Percentiles rank a stretch among this genome's conserved stretches.
Evolutionary conservation across 129 eudicot genomes (phyloP).

Genomic region (Flaveria brownii): DNA sequence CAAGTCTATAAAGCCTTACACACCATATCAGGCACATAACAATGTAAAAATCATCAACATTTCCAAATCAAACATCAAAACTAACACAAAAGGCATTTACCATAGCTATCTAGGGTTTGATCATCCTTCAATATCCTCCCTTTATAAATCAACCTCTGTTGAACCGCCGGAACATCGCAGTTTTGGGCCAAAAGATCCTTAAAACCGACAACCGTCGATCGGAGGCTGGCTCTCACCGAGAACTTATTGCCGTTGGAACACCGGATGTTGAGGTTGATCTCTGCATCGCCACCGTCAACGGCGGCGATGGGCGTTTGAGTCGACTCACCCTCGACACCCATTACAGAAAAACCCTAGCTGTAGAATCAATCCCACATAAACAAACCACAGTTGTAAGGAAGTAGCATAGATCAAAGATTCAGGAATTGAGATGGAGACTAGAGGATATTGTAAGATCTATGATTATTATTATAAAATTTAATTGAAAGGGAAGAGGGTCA

Average conservation of each 20-base stretch:
- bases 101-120: conserved; percentile 86
- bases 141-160: conserved; percentile 84
- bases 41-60: neutral
- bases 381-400: conserved; percentile 24
- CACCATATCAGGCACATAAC: neutral
- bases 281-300: conserved; percentile 39
- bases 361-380: conserved; percentile 9
- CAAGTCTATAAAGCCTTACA: neutral
- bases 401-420: neutral
- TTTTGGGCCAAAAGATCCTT: conserved; percentile 61
- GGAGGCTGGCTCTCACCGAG: conserved; percentile 54
- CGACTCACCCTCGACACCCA: conserved; percentile 70
- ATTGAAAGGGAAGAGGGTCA: conserved; percentile 23
- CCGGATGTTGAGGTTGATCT: conserved; percentile 59
- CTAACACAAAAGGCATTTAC: conserved; percentile 28
- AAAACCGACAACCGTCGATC: conserved; percentile 55
- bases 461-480: neutral
- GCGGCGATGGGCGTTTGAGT: conserved; percentile 44
- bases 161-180: conserved; percentile 77
- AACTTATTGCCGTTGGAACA: conserved; percentile 85
- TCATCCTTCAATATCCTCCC: conserved; percentile 92
- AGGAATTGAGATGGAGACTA: conserved; percentile 6
- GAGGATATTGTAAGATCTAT: conserved; percentile 19
- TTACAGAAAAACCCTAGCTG: conserved; percentile 45
- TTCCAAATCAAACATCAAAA: neutral